Conservation (phyloP, 73 alveolate species). For the Halteria grandinella region DNA sequence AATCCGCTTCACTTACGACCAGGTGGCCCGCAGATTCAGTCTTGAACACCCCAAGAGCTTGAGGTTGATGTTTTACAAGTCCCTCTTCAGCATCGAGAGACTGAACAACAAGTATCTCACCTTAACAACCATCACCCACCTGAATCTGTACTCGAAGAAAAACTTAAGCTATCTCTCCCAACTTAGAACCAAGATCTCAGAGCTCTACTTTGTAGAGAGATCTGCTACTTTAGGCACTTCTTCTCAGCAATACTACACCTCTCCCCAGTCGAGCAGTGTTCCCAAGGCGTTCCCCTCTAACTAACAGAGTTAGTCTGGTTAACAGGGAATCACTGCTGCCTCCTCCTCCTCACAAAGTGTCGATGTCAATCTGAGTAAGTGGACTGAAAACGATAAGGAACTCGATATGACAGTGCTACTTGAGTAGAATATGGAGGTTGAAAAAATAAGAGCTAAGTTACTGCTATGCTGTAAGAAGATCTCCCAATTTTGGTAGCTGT, state of each 20-base stretch:
- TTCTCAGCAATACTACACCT: too few relatives aligned
- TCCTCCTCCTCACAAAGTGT: too few relatives aligned
- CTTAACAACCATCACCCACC: constrained; percentile 21
- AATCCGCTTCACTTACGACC: too few relatives aligned
- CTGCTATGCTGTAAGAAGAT: background rate
- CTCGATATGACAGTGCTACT: background rate
- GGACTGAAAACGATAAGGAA: background rate
- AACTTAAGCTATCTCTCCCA: constrained; percentile 4
- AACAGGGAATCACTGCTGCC: too few relatives aligned
- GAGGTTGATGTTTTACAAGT: constrained; percentile 31
- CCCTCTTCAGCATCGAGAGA: background rate
- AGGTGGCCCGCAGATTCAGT: too few relatives aligned
- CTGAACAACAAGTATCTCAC: constrained; percentile 17
- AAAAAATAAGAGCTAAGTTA: background rate
- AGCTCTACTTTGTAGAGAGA: background rate
- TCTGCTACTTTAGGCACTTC: too few relatives aligned
- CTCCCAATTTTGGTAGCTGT: constrained; percentile 1
- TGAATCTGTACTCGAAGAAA: background rate
- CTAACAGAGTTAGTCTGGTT: too few relatives aligned
- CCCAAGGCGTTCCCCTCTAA: too few relatives aligned
- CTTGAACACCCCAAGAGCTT: too few relatives aligned
- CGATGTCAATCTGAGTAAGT: too few relatives aligned
- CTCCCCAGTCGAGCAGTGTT: too few relatives aligned
- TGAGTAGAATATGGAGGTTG: background rate
- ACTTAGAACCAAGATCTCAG: constrained; percentile 13